Base-by-base conservation (phyloP, 164 flowering plant species). In the Pachysandra terminalis region DNA sequence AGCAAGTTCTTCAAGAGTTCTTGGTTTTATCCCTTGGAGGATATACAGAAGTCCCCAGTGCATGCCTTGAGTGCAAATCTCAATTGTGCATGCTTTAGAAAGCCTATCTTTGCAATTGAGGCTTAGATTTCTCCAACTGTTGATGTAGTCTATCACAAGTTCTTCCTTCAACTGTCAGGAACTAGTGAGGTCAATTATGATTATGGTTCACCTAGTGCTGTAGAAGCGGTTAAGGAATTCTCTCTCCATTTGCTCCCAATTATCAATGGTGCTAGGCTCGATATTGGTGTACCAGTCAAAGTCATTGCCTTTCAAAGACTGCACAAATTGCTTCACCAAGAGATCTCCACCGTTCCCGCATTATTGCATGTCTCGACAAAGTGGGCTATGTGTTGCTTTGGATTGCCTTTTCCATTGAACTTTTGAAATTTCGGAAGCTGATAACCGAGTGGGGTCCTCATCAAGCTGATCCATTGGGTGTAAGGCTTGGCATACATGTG, bases 51-150 rank as follows among this genome's bases (percentile, higher is more conserved):
- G 64, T 5, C 51, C 64, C 64, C 27, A 71, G 37, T 69, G 72
- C 72, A 54, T 69, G 16, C 40, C 27, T 52, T 69, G 59, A 3
- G 23, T 54, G 8, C 65, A 71, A 65, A 71, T 71, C 26, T 71
- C 70, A 3, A 71, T 25, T 1, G 35, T 32, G 1, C 64, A 65
- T 24, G n/a, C 19, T 15, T 45, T 13, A 5, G 16, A 45, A 45
- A 45, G 51, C 51, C 51, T 45, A 15, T 45, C 15, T 45, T 45
- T 45, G 51, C 51, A 45, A 12, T 57, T 71, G 0, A 66, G 51
- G 40, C 55, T 59, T 37, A 71, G 35, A 2, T 21, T 0, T 6
- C 51, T 14, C 70, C 74, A 66, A 0, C 35, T 9, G 19, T 71
- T 49, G 37, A 45, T 45, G 2, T 45, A 45, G 51, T 45, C 51